A percentile compares a stretch with the other conserved stretches of the same genome.
Evolutionary conservation across 176 grass and related monocot species (phyloP).

Genomic region (Sorghum bicolor): DNA sequence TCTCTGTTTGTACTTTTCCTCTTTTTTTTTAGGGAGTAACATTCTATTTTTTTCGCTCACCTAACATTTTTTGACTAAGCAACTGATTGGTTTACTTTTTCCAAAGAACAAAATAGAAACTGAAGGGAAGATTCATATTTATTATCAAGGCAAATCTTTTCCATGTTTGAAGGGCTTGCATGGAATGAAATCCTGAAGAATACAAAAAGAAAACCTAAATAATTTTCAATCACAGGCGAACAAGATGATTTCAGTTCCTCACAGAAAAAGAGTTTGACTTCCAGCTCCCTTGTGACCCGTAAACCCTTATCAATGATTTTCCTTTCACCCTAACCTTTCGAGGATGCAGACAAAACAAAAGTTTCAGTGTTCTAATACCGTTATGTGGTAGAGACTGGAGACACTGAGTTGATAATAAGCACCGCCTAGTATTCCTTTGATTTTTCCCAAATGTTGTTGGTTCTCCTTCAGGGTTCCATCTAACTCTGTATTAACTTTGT

Average conservation of each 20-base stretch:
- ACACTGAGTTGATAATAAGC: not conserved
- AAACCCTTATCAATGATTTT: conserved; percentile 5
- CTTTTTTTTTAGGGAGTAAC: not conserved
- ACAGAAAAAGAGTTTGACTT: not conserved
- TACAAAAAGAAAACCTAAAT: conserved; percentile 3
- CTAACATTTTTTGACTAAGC: conserved; percentile 3
- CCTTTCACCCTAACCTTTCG: not conserved
- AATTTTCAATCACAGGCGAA: not conserved
- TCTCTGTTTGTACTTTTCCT: not conserved
- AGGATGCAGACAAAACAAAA: not conserved
- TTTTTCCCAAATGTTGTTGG: not conserved
- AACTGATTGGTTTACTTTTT: not conserved
- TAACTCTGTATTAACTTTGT: not conserved
- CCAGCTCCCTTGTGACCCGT: not conserved
- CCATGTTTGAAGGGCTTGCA: not conserved
- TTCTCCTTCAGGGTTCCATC: conserved; percentile 1
- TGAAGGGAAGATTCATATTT: not conserved
- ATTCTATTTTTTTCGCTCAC: not conserved
- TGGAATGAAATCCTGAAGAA: not conserved
- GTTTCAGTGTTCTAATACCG: not conserved
- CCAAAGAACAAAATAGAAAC: conserved; percentile 10
- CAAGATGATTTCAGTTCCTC: not conserved
- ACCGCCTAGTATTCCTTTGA: not conserved
- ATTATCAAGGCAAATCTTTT: conserved; percentile 3
- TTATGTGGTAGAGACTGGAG: not conserved